Conservation (phyloP, 2,329 filamentous ascomycete species). For the Neoscytalidium dimidiatum region DNA sequence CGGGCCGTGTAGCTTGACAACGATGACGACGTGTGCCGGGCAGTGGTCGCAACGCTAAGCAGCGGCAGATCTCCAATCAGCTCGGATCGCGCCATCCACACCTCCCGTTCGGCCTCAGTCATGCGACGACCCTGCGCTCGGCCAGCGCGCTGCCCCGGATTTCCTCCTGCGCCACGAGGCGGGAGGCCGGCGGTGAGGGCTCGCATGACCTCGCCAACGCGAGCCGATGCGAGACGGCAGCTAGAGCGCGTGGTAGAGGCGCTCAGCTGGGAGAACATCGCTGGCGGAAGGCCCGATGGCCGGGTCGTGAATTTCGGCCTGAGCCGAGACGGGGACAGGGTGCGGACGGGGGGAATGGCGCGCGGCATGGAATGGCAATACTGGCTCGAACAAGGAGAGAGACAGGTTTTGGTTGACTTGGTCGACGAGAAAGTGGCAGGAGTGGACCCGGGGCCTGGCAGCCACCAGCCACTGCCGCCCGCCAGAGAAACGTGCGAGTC, state of each 20-base stretch:
- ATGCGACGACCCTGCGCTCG: background rate
- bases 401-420: background rate
- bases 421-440: background rate
- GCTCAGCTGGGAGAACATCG: background rate
- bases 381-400: background rate
- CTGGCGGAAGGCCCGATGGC: background rate
- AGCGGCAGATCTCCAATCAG: conserved; percentile 14
- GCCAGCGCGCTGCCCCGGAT: conserved; percentile 9
- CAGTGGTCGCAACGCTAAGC: background rate
- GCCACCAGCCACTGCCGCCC: background rate
- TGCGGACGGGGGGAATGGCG: background rate
- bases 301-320: background rate
- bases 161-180: background rate
- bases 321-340: background rate
- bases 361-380: background rate
- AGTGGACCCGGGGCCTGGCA: too few species aligned
- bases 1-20: background rate
- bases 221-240: background rate
- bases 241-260: background rate
- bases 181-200: too few species aligned
- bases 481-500: background rate
- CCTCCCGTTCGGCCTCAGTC: background rate
- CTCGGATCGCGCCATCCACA: conserved; percentile 2
- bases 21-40: conserved; percentile 1
- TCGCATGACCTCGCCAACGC: conserved; percentile 6